phyloP scores from a whole-genome alignment of 2,329 filamentous ascomycete genomes.

The Penicillium sp. region DNA sequence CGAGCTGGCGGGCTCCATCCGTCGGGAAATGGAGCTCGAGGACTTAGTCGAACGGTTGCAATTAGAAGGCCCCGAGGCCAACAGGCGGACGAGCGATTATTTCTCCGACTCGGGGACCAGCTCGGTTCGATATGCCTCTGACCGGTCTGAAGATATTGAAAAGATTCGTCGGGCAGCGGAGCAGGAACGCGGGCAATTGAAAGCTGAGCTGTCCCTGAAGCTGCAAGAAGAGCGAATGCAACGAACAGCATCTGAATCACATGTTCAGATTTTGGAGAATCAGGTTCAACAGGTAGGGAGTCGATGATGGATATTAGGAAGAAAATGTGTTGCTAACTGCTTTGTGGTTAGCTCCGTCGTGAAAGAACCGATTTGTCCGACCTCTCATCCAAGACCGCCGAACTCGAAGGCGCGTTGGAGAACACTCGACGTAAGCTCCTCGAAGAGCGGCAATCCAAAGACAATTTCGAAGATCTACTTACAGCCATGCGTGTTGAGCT shows the following conservation, averaged over 20 bases:
- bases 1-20: conserved; percentile 90
- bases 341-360: conserved; percentile 42
- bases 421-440: conserved; percentile 79
- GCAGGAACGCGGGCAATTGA: conserved; percentile 86
- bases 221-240: conserved; percentile 82
- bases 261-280: conserved; percentile 81
- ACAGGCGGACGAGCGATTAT: conserved; percentile 90
- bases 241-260: conserved; percentile 76
- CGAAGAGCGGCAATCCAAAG: conserved; percentile 85
- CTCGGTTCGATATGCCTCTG: conserved; percentile 74
- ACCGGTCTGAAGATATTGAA: conserved; percentile 73
- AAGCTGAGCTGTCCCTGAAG: conserved; percentile 81
- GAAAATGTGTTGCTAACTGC: conserved; percentile 5
- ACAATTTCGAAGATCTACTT: conserved; percentile 91
- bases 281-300: conserved; percentile 67
- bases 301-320: background rate
- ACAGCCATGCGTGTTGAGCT: conserved; percentile 82
- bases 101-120: conserved; percentile 95
- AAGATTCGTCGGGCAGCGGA: conserved; percentile 81
- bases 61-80: conserved; percentile 66
- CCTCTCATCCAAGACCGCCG: conserved; percentile 65
- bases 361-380: conserved; percentile 58
- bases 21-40: conserved; percentile 93
- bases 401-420: conserved; percentile 80
- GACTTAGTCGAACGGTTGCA: conserved; percentile 89